Conservation (phyloP, 2,329 filamentous ascomycete species). For the Neonectria punicea region DNA sequence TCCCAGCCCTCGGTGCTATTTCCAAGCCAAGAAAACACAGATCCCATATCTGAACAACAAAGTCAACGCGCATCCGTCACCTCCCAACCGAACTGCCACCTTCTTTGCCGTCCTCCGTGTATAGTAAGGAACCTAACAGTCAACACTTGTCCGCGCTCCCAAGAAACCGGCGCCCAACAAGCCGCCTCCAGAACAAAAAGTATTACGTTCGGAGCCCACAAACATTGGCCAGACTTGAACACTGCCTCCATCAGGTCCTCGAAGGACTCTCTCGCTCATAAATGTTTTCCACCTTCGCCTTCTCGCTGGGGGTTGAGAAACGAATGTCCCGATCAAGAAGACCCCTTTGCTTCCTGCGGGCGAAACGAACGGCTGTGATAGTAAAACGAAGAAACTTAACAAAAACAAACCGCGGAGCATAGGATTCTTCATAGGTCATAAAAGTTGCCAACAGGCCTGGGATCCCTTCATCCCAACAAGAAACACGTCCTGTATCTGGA, state of each 20-base stretch:
- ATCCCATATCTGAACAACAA: conserved; percentile 2
- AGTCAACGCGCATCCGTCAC: conserved; percentile 6
- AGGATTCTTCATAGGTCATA: conserved; percentile 3
- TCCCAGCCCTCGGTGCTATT: conserved; percentile 4
- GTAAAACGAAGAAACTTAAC: conserved; percentile 3
- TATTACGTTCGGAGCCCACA: conserved; percentile 11
- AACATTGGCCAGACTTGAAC: conserved; percentile 3
- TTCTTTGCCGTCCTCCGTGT: conserved; percentile 3
- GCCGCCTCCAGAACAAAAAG: conserved; percentile 11
- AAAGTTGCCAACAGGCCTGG: conserved; percentile 7
- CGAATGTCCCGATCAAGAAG: conserved; percentile 1
- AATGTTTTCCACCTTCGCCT: conserved; percentile 2
- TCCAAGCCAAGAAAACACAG: conserved; percentile 11
- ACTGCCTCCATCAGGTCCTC: conserved; percentile 7
- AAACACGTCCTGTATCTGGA: conserved; percentile 30
- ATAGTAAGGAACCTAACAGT: conserved; percentile 6
- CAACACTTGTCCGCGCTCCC: conserved; percentile 6
- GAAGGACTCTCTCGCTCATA: background rate
- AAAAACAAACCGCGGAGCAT: conserved; percentile 6
- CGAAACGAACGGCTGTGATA: conserved; percentile 14
- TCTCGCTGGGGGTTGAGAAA: conserved; percentile 7
- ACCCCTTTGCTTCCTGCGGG: conserved; percentile 10
- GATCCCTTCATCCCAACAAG: conserved; percentile 20
- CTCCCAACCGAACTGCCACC: conserved; percentile 1
- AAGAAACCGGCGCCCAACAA: conserved; percentile 11